These are phyloP conservation scores for Alternaria panax DNA, from an alignment of 2,329 filamentous ascomycete species.

Conservation along the genomic window DNA sequence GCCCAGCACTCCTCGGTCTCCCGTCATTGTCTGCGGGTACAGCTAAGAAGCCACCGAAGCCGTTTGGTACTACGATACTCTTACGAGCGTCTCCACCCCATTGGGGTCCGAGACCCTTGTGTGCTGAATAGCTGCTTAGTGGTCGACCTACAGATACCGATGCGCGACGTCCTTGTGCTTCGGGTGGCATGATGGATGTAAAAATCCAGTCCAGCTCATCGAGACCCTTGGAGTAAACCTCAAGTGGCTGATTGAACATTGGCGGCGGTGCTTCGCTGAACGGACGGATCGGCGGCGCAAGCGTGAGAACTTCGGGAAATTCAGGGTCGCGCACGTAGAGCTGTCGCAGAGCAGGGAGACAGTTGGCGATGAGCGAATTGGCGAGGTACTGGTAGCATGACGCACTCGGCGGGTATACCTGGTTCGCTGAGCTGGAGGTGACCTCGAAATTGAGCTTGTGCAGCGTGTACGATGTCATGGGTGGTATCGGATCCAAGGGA, in stretches of 20 bases:
- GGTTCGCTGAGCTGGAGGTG: slow-evolving; percentile 65
- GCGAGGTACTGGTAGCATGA: slow-evolving; percentile 87
- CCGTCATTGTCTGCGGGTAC: slow-evolving; percentile 58
- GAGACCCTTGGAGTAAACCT: slow-evolving; percentile 71
- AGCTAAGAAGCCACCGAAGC: slow-evolving; percentile 70
- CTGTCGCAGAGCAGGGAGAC: slow-evolving; percentile 74
- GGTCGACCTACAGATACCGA: slow-evolving; percentile 53
- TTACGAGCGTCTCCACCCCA: slow-evolving; percentile 68
- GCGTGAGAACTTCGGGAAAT: slow-evolving; percentile 81
- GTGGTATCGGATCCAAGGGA: slow-evolving; percentile 64
- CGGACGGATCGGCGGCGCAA: slow-evolving; percentile 69
- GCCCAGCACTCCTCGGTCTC: slow-evolving; percentile 46
- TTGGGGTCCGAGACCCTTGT: slow-evolving; percentile 59
- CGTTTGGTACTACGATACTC: slow-evolving; percentile 71
- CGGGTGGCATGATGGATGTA: slow-evolving; percentile 64
- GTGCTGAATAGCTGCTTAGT: slow-evolving; percentile 55
- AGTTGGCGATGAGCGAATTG: slow-evolving; percentile 77
- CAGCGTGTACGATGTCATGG: slow-evolving; percentile 73
- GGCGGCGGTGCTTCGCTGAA: slow-evolving; percentile 55
- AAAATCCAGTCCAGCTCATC: slow-evolving; percentile 74
- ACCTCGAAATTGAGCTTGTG: slow-evolving; percentile 84
- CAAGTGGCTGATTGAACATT: slow-evolving; percentile 64
- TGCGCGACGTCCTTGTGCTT: slow-evolving; percentile 52
- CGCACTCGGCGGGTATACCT: slow-evolving; percentile 60
- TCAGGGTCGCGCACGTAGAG: slow-evolving; percentile 86